Base-by-base conservation (phyloP, 2,329 filamentous ascomycete species). In the Fusarium albosuccineum region DNA sequence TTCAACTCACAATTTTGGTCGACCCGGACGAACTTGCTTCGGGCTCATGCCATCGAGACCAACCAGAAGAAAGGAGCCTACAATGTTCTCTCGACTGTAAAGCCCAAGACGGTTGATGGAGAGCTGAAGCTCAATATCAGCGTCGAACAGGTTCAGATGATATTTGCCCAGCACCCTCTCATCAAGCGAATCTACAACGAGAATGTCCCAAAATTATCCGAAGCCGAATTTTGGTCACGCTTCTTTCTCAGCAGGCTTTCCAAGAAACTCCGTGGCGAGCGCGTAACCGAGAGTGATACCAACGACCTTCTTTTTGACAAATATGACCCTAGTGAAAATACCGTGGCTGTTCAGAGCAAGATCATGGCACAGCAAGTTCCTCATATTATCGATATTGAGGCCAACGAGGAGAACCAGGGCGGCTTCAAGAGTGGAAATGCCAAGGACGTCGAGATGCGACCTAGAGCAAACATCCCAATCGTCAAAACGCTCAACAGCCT, bases 1-100 rank as follows among this genome's bases (percentile, higher is more conserved):
- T 97, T 98, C 78, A 94, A 95, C 70, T 85, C 89, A 1, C 95
- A 97, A 77, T 99, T 99, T 81, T 99, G 96, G 96, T 93, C 93
- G 2, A 93, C 93, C 2, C 87, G 97, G 45, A 87, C 94, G 46
- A 93, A 93, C 76, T 83, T 97, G 33, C 85, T 99, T 30, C 91
- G 96, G 11, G 92, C 95, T 0, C 92, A 97, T 80, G 94, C 94
- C 2, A 96, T 97, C 45, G 94, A 98, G 79, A 89, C 87, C 57
- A 89, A 88, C 61, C 97, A 99, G 81, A 91, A 90, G 71, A 91
- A 92, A 68, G 96, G 95, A 6, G 89, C 93, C 4, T 97, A 97
- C 80, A 98, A 99, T 72, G 94, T 98, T 7, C 84, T 99, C 16
- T 94, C 96, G 0, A 92, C 92, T 16, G 89, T 98, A 71, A 97